Evolutionary conservation across 2,329 filamentous ascomycete genomes (phyloP), one percentile per base, ranked within the genome.

Genomic region (Cadophora sp.): DNA sequence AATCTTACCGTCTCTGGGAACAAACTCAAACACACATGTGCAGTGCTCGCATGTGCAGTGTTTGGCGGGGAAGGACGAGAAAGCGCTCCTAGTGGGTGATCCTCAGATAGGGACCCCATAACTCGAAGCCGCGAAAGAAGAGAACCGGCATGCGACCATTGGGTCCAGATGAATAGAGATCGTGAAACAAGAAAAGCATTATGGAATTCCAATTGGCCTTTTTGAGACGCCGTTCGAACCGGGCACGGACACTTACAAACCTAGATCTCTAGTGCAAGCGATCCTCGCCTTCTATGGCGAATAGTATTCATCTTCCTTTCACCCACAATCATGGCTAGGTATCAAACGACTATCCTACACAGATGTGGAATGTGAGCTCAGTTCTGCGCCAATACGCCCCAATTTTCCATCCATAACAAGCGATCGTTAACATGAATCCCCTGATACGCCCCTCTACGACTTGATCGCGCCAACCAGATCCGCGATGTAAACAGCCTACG

Each of bases 381-480:
- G 24, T 29, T 22, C 43, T 62, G 26, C 43, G 43, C 43, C 61
- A 22, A 51, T 50, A 51, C 61, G 48, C 43, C 61, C 16, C 29
- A 24, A 22, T n/a, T 50, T 53, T 53, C 27, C 46, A 27, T 50
- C 61, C 46, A 40, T 40, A 40, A 9, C n/a, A 40, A 40, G 48
- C 46, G 26, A n/a, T n/a, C 27, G 43, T 24, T 26, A 22, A 50
- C 26, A 24, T 22, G 19, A 63, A 59, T 14, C 58, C 40, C 59
- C 8, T 48, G 14, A 29, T 55, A 34, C 61, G 48, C 48, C 24
- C 50, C 51, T 16, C 55, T 70, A 72, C 40, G 70, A 58, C 62
- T 64, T 72, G 22, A 70, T 65, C 26, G 70, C 65, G 11, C 48
- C 62, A 40, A 72, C 46, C n/a, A 72, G 53, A 66, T 72, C 70